Percentiles rank a stretch among this genome's conserved stretches.
Evolutionary conservation across 345 rosid species (phyloP).

Genomic region (Melaleuca alternifolia): DNA sequence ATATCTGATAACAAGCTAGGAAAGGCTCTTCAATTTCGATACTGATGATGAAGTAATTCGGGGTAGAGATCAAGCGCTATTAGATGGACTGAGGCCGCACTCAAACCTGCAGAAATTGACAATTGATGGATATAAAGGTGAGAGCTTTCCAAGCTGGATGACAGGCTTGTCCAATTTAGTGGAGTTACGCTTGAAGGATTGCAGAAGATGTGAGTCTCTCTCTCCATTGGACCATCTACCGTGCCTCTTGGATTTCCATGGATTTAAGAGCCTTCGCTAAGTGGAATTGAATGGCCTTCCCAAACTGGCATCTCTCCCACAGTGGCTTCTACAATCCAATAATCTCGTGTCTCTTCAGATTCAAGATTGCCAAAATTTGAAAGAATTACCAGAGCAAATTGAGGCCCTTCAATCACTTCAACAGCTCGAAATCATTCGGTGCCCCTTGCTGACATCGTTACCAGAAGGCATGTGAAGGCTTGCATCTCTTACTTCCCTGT

Average conservation of each 20-base stretch:
- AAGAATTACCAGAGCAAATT: not conserved
- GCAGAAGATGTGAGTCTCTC: no score
- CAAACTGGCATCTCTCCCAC: not conserved
- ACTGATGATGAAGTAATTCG: no score
- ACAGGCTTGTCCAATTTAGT: not conserved
- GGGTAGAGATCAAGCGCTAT: not conserved
- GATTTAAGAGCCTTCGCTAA: not conserved
- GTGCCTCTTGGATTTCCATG: no score
- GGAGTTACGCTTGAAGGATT: no score
- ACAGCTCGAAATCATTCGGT: not conserved
- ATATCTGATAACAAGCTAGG: no score
- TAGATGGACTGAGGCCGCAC: not conserved
- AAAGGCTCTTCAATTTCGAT: no score
- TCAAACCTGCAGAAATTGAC: not conserved
- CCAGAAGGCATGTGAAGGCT: no score
- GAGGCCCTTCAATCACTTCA: not conserved
- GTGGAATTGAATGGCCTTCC: not conserved
- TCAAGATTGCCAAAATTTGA: not conserved
- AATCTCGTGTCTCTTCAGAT: not conserved
- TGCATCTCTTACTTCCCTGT: not conserved
- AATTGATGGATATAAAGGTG: fast-evolving
- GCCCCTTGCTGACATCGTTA: not conserved
- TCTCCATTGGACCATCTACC: no score
- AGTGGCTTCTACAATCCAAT: not conserved
- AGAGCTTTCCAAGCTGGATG: not conserved